These are phyloP conservation scores for Rhodosporidiobolus sp. DNA, from an alignment of 768 basidiomycete genomes.

Conservation along the genomic window DNA sequence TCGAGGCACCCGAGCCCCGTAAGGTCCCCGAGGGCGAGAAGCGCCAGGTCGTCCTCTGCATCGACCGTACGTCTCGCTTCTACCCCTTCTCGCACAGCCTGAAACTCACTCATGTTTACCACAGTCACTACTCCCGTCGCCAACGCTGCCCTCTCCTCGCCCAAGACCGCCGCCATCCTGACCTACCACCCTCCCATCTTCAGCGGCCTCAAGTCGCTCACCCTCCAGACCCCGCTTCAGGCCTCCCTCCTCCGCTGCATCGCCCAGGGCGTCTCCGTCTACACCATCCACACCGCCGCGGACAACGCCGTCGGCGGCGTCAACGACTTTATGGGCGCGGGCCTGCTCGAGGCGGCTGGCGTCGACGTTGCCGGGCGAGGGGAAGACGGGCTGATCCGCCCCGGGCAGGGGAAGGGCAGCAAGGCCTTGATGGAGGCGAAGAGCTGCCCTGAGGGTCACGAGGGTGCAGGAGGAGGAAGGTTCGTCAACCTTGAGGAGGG, in stretches of 20 bases:
- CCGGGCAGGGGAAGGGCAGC: constrained; percentile 12
- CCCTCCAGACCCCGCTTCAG: constrained; percentile 73
- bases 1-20: constrained; percentile 19
- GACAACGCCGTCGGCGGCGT: constrained; percentile 81
- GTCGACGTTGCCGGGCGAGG: too few species aligned
- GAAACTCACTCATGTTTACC: too few species aligned
- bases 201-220: constrained; percentile 68
- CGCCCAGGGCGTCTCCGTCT: constrained; percentile 77
- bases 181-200: constrained; percentile 86
- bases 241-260: constrained; percentile 73
- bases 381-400: background rate
- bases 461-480: constrained; percentile 27
- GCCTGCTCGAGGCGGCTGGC: constrained; percentile 34
- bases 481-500: constrained; percentile 49
- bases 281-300: constrained; percentile 81
- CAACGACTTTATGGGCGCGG: constrained; percentile 79
- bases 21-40: background rate
- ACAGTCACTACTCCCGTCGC: constrained; percentile 30
- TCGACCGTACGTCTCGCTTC: constrained; percentile 21
- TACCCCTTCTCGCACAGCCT: background rate
- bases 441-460: constrained; percentile 22
- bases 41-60: constrained; percentile 16
- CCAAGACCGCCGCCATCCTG: constrained; percentile 54
- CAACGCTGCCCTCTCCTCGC: constrained; percentile 21
- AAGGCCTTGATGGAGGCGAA: constrained; percentile 4